Conservation (phyloP, 192 early-diverging fungal species). For the Coemansia pectinata region DNA sequence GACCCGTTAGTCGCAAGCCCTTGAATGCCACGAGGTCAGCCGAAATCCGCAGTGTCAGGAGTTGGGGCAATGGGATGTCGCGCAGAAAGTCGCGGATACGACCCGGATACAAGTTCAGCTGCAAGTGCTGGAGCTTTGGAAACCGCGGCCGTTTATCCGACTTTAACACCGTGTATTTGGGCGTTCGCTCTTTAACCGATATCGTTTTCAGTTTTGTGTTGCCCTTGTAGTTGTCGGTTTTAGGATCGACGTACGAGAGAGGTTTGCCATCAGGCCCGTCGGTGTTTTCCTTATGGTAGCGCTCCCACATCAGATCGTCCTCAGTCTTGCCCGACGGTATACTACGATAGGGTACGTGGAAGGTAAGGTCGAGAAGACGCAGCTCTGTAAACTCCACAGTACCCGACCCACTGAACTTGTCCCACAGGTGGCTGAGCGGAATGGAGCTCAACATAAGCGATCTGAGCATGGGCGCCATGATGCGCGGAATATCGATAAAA, state of each 20-base stretch:
- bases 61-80: constrained; percentile 22
- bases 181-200: constrained; percentile 30
- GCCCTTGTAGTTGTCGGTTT: constrained; percentile 20
- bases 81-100: constrained; percentile 35
- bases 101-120: constrained; percentile 33
- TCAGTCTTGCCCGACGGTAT: constrained; percentile 36
- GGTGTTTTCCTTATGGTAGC: constrained; percentile 14
- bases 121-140: constrained; percentile 31
- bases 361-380: constrained; percentile 18
- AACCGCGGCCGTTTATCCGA: constrained; percentile 32
- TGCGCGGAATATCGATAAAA: constrained; percentile 38
- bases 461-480: constrained; percentile 23
- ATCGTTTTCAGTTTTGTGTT: constrained; percentile 31
- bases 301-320: constrained; percentile 37
- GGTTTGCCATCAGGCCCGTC: neutral
- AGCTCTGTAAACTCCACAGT: constrained; percentile 28
- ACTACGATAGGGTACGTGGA: constrained; percentile 38
- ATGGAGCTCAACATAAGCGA: constrained; percentile 32
- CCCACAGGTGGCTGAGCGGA: constrained; percentile 40
- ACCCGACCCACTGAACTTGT: constrained; percentile 23
- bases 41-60: constrained; percentile 24
- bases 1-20: constrained; percentile 21
- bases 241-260: neutral
- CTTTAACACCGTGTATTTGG: constrained; percentile 30
- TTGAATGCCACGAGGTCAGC: constrained; percentile 40